phyloP scores from a whole-genome alignment of 768 basidiomycete genomes.

The Leucosporidium yakuticum region DNA sequence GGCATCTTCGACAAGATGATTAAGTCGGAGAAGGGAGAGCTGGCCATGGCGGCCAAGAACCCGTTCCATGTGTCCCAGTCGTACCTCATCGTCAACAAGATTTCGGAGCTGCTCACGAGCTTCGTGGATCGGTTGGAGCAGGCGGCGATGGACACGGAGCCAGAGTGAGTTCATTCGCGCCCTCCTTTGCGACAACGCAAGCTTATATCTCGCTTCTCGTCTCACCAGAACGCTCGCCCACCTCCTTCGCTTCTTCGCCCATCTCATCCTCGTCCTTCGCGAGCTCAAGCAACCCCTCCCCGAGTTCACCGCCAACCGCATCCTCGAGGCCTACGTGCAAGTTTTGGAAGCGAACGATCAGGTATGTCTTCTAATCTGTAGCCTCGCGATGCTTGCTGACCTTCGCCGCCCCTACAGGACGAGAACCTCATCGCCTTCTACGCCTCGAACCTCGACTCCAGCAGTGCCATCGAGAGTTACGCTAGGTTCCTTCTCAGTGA shows the following conservation, averaged over 20 bases:
- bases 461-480: conserved; percentile 80
- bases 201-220: neutral
- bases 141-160: conserved; percentile 39
- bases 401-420: conserved; percentile 60
- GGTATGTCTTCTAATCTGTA: neutral
- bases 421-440: conserved; percentile 88
- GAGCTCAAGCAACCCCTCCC: conserved; percentile 63
- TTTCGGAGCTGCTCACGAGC: conserved; percentile 60
- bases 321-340: conserved; percentile 80
- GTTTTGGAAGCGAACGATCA: conserved; percentile 66
- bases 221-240: conserved; percentile 32
- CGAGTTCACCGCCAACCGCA: conserved; percentile 65
- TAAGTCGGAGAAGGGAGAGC: conserved; percentile 35
- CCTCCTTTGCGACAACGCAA: neutral
- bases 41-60: conserved; percentile 39
- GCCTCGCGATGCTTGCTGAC: neutral
- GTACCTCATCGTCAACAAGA: conserved; percentile 47
- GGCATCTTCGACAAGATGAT: conserved; percentile 43
- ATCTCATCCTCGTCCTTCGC: conserved; percentile 80
- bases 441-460: conserved; percentile 79
- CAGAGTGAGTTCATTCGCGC: conserved; percentile 39
- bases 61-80: conserved; percentile 45
- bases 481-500: conserved; percentile 70
- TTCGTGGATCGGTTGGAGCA: conserved; percentile 43
- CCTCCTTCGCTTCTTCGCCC: conserved; percentile 71